phyloP scores from a whole-genome alignment of 176 grass and related monocot genomes.

The Triticum aestivum region IWGSC_CS_RefSeq_v2.1 NC_057794.1:549721145-549721644 shows the following conservation, averaged over 20 bases:
- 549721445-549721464: not conserved
- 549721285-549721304: not conserved
- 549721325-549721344: not conserved
- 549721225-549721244: not conserved
- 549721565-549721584: no score
- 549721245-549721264: not conserved
- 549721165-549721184: not conserved
- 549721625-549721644: not conserved
- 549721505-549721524: not conserved
- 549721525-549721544: conserved; percentile 40
- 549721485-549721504: not conserved
- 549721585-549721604: not conserved
- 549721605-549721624: conserved; percentile 11
- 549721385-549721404: not conserved
- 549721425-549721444: not conserved
- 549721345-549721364: conserved; percentile 8
- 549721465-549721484: not conserved
- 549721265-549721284: not conserved
- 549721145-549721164: no score
- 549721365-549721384: conserved; percentile 13
- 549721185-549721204: not conserved
- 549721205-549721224: not conserved
- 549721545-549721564: not conserved
- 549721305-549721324: not conserved
- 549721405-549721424: not conserved